phyloP scores from a whole-genome alignment of 1,139 yeast species.

The Kluyveromyces sp. region DNA sequence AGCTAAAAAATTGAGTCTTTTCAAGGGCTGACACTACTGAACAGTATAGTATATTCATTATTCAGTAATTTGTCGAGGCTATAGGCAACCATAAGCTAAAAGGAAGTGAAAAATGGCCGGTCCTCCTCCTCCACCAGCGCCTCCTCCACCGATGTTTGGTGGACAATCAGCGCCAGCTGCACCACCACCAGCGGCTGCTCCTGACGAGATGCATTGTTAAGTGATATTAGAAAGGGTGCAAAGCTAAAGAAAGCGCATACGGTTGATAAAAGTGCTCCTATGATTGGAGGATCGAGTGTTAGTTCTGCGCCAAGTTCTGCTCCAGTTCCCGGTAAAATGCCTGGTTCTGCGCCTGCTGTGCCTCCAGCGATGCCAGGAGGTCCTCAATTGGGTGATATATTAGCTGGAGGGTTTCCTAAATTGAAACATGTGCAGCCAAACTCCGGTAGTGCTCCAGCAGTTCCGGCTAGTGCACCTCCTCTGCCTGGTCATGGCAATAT shows the following conservation, averaged over 20 bases:
- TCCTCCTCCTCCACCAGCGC: conserved; percentile 32
- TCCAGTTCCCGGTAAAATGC: conserved; percentile 12
- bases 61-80: too few relatives aligned
- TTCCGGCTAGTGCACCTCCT: conserved; percentile 18
- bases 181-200: conserved; percentile 21
- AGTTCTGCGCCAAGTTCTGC: conserved; percentile 7
- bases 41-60: too few relatives aligned
- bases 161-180: conserved; percentile 3
- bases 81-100: too few relatives aligned
- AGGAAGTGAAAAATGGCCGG: conserved; percentile 11
- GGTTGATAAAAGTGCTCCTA: conserved; percentile 58
- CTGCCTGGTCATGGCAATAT: conserved; percentile 4
- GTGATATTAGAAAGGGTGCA: conserved; percentile 79
- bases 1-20: too few relatives aligned
- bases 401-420: conserved; percentile 85
- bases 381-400: conserved; percentile 60
- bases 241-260: conserved; percentile 69
- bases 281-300: conserved; percentile 30
- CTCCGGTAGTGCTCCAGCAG: conserved; percentile 25
- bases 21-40: too few relatives aligned
- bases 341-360: conserved; percentile 10
- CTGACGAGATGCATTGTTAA: conserved; percentile 71
- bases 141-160: conserved; percentile 19
- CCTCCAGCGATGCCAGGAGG: conserved; percentile 31
- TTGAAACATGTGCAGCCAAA: conserved; percentile 39